Evolutionary conservation across 2,329 filamentous ascomycete species (phyloP).

Genomic region (Tolypocladium album): DNA sequence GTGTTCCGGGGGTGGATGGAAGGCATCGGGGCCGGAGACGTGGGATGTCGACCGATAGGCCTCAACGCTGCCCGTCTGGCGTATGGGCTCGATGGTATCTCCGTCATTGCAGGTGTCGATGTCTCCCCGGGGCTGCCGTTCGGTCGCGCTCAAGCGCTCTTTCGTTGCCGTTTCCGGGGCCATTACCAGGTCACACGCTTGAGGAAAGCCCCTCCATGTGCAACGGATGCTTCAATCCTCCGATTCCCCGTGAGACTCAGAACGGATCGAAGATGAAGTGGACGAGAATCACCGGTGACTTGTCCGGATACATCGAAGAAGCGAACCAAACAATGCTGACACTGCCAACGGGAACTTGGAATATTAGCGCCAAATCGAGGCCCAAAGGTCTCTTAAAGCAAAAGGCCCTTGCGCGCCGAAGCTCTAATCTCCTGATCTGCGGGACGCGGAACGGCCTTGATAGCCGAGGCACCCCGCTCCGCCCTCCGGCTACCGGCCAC

Average conservation of each 20-base stretch:
- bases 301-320: neutral
- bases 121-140: neutral
- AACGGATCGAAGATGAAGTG: neutral
- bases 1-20: conserved; percentile 14
- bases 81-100: neutral
- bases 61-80: neutral
- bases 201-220: too few species aligned
- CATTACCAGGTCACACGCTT: neutral
- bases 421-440: neutral
- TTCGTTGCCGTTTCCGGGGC: neutral
- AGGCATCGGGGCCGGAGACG: conserved; percentile 17
- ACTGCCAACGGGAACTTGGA: neutral
- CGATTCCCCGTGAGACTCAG: neutral
- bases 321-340: neutral
- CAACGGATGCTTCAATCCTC: neutral
- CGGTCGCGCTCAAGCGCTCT: neutral
- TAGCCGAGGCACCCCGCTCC: neutral
- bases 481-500: neutral
- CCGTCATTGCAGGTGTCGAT: neutral
- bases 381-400: neutral
- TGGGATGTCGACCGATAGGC: conserved; percentile 14
- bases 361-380: neutral
- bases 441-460: neutral
- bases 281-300: neutral
- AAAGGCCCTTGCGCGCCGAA: neutral